Evolutionary conservation across 805 yeast species (phyloP), one percentile per base, ranked within the genome.

Genomic region (Wickerhamomyces xylosicus): DNA sequence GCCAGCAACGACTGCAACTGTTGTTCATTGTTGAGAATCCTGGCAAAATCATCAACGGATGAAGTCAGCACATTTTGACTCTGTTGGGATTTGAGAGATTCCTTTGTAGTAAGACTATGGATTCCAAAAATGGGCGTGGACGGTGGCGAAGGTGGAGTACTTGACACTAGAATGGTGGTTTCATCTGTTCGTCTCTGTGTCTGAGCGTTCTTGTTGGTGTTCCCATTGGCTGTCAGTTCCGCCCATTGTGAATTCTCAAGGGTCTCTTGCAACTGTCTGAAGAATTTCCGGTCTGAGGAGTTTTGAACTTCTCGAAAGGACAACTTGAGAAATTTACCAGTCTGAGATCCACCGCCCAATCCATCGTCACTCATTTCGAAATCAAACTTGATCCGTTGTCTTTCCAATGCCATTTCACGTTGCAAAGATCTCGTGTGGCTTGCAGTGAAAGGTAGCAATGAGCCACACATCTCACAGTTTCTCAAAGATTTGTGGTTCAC

Each of bases 401-500:
- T n/a, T 8, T 15, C 8, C 19, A 17, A 31, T 5, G 19, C 13
- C 37, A 66, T 48, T 42, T 61, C 66, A 29, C 50, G 57, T 36
- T 48, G 49, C 2, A 49, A 63, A 19, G 50, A 54, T 40, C 36
- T 49, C 33, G 40, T 49, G 29, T n/a, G n/a, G n/a, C n/a, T n/a
- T n/a, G n/a, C n/a, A n/a, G n/a, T n/a, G n/a, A n/a, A n/a, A n/a
- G 61, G 59, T 19, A 79, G 54, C 17, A 64, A 64, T 0, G 79
- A 65, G 0, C 95, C 96, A 61, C 97, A 90, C 53, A 92, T 71
- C 57, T 90, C 98, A 58, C 98, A 90, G 45, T 66, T 68, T 29
- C 67, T 59, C 66, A 90, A 64, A 3, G 84, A 74, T 0, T 87
- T 83, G 56, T 89, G 95, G 55, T 90, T 92, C 11, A 75, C 61